These are phyloP conservation scores for Leccinum longicurvipes DNA, from an alignment of 768 basidiomycete genomes.

Conservation along the genomic window DNA sequence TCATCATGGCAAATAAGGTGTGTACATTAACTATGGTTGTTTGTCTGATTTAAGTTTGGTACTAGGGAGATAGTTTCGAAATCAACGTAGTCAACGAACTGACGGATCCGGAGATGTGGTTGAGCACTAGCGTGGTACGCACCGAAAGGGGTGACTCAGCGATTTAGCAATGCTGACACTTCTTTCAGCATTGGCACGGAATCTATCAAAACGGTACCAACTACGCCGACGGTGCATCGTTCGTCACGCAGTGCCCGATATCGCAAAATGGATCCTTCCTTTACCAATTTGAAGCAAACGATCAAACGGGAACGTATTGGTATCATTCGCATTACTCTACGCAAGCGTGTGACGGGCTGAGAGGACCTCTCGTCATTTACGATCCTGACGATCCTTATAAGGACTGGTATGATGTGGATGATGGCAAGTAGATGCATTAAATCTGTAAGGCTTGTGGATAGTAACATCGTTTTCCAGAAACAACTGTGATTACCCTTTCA, in stretches of 20 bases:
- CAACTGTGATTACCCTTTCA: constrained; percentile 22
- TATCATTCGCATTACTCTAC: constrained; percentile 40
- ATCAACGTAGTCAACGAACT: constrained; percentile 47
- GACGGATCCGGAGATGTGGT: constrained; percentile 45
- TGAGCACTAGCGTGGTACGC: constrained; percentile 45
- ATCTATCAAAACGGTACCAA: constrained; percentile 43
- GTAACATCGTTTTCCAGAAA: constrained; percentile 12
- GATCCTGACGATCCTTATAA: constrained; percentile 39
- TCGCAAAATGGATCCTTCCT: constrained; percentile 20
- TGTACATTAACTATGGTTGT: background rate
- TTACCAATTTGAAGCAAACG: constrained; percentile 13
- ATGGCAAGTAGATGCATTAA: constrained; percentile 27
- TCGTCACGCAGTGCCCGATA: constrained; percentile 35
- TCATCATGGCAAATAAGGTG: constrained; percentile 38
- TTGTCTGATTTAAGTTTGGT: background rate
- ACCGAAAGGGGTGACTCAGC: background rate
- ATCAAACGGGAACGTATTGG: constrained; percentile 32
- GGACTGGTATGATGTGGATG: constrained; percentile 41
- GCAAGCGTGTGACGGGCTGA: constrained; percentile 37
- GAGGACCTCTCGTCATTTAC: constrained; percentile 41
- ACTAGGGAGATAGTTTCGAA: constrained; percentile 37
- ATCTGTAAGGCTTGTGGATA: background rate
- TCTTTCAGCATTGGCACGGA: constrained; percentile 53
- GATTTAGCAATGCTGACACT: background rate
- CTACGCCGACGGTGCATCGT: constrained; percentile 43